Conservation (phyloP, 768 basidiomycete species). For the Boletus rubescentipes region DNA sequence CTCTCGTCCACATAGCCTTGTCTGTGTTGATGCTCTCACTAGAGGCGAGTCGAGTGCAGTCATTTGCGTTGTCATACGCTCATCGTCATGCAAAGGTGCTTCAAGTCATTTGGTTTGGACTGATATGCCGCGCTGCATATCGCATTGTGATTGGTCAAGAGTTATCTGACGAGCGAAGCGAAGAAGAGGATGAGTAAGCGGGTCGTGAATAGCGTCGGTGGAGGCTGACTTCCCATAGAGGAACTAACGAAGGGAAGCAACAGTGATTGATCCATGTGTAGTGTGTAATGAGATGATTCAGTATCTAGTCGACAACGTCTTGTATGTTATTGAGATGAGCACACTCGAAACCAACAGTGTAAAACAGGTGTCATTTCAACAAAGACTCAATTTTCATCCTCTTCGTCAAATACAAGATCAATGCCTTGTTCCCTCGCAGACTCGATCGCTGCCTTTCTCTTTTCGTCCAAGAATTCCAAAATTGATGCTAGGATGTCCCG, state of each 20-base stretch:
- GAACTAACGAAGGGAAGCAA: slow-evolving; percentile 21
- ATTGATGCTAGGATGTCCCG: slow-evolving; percentile 55
- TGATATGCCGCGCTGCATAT: slow-evolving; percentile 84
- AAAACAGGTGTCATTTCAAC: background rate
- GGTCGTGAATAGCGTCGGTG: background rate
- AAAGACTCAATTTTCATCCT: slow-evolving; percentile 8
- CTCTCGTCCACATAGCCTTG: slow-evolving; percentile 47
- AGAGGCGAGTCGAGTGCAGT: slow-evolving; percentile 46
- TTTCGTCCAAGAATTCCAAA: slow-evolving; percentile 46
- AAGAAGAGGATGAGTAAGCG: slow-evolving; percentile 65
- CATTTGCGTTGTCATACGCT: background rate
- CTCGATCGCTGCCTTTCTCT: slow-evolving; percentile 47
- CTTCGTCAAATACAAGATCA: slow-evolving; percentile 49
- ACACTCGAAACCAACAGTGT: no score
- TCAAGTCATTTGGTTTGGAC: slow-evolving; percentile 83
- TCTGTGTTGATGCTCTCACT: slow-evolving; percentile 52
- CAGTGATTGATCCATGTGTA: slow-evolving; percentile 24
- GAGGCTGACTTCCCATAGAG: slow-evolving; percentile 19
- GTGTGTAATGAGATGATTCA: no score
- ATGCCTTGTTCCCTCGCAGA: slow-evolving; percentile 52
- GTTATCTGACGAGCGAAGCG: slow-evolving; percentile 84
- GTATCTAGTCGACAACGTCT: no score
- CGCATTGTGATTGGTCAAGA: slow-evolving; percentile 70
- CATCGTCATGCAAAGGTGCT: slow-evolving; percentile 47
- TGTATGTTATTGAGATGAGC: no score